Evolutionary conservation across 2,329 filamentous ascomycete species (phyloP).

Genomic region (Aspergillus aculeatinus): DNA sequence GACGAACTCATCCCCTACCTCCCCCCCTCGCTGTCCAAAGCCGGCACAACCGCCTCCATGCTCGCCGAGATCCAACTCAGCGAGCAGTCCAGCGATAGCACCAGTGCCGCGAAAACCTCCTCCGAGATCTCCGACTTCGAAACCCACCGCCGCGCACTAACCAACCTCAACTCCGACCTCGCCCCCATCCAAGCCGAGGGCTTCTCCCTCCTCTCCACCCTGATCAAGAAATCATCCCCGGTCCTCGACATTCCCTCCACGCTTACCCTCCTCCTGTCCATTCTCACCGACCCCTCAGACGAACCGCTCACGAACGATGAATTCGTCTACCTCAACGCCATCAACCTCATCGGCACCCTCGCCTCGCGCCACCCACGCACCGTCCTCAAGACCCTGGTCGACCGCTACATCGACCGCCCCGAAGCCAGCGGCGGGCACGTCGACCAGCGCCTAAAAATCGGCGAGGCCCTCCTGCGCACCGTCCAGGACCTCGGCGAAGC

Average conservation of each 20-base stretch:
- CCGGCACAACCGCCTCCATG: conserved; percentile 44
- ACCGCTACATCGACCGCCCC: conserved; percentile 40
- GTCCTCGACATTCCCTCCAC: conserved; percentile 47
- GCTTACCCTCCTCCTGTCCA: conserved; percentile 39
- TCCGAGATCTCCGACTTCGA: conserved; percentile 39
- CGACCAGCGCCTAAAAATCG: conserved; percentile 43
- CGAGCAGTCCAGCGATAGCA: conserved; percentile 18
- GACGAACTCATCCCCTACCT: conserved; percentile 38
- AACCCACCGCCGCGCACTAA: conserved; percentile 42
- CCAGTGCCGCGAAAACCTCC: conserved; percentile 10
- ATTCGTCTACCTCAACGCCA: conserved; percentile 46
- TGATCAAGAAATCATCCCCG: conserved; percentile 43
- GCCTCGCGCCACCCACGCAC: conserved; percentile 45
- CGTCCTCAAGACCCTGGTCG: conserved; percentile 40
- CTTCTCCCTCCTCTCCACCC: conserved; percentile 40
- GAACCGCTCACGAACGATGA: conserved; percentile 36
- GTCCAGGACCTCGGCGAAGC: conserved; percentile 42
- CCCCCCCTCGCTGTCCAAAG: conserved; percentile 33
- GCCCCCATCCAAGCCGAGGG: conserved; percentile 47
- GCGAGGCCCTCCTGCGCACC: conserved; percentile 43
- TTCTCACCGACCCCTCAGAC: conserved; percentile 37
- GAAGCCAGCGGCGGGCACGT: conserved; percentile 33
- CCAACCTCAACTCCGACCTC: conserved; percentile 40
- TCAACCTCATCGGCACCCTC: conserved; percentile 42
- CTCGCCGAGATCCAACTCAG: conserved; percentile 43